A percentile compares a stretch with the other conserved stretches of the same genome.
phyloP scores from a whole-genome alignment of 371 early-diverging fungal species.

The Nematocida ironsii region DNA sequence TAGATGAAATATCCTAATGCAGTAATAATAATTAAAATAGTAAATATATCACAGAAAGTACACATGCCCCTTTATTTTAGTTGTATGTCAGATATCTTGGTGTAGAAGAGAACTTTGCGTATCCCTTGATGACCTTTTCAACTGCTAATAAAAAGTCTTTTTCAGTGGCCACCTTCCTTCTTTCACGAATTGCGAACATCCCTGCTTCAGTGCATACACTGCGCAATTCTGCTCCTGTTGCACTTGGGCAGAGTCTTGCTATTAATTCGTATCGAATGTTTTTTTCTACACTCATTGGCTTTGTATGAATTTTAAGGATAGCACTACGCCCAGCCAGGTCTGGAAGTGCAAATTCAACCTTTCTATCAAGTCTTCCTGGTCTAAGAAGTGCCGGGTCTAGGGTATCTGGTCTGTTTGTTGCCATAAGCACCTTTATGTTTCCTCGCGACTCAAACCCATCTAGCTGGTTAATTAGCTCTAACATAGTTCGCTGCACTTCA shows the following conservation, averaged over 20 bases:
- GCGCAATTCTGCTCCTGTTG: conserved; percentile 89
- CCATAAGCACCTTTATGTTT: conserved; percentile 98
- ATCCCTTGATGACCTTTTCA: conserved; percentile 96
- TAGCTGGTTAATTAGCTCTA: conserved; percentile 97
- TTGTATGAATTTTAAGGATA: conserved; percentile 96
- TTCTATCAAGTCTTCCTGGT: conserved; percentile 97
- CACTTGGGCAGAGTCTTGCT: conserved; percentile 94
- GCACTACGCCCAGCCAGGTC: conserved; percentile 85
- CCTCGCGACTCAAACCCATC: conserved; percentile 99
- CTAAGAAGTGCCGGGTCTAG: conserved; percentile 96
- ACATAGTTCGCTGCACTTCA: conserved; percentile 98
- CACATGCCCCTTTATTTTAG: conserved; percentile 57
- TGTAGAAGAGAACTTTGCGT: conserved; percentile 89
- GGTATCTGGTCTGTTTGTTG: conserved; percentile 96
- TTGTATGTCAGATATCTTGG: conserved; percentile 76
- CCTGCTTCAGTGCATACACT: conserved; percentile 99
- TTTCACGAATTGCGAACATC: conserved; percentile 97
- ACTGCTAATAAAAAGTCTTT: conserved; percentile 98
- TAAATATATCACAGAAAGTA: not conserved
- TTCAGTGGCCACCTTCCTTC: conserved; percentile 96
- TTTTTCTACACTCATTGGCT: conserved; percentile 88
- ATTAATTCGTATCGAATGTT: conserved; percentile 95
- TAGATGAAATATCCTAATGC: not conserved
- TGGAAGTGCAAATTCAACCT: conserved; percentile 96
- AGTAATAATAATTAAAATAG: no score